Base-by-base conservation (phyloP, 805 yeast species). In the Barnettozyma californica region DNA sequence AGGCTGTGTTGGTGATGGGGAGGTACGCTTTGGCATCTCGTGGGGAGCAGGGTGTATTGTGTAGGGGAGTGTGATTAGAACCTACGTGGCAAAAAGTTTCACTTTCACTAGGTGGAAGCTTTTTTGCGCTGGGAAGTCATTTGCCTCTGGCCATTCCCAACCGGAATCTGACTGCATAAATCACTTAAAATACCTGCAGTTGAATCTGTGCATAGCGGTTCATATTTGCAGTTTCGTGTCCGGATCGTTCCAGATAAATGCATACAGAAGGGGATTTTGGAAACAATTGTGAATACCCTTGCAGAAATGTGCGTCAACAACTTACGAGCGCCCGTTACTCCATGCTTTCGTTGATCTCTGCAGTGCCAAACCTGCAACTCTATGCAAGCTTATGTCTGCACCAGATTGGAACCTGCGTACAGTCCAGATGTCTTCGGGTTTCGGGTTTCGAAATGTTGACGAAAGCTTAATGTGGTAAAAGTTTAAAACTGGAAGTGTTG, bases 11-110 rank as follows among this genome's bases (percentile, higher is more conserved):
- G 53, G 48, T 2, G 56, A 53, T 4, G 53, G 31, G 1, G 53
- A 48, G 1, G 53, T 44, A 39, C 51, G 61, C 36, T 58, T 56
- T n/a, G 51, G 52, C 61, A 55, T 57, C 5, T 27, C 19, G 38
- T 21, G 19, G 8, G 19, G 13, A 10, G 9, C 9, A 11, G 18
- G 20, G 11, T 26, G 4, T 27, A 14, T 25, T 16, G 31, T 16
- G 43, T 25, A 14, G 19, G 21, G 11, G 11, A n/a, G 29, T 13
- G 23, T 8, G 18, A 21, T 39, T 41, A 20, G 29, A 38, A 18
- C 16, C 33, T 38, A 8, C 27, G 14, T 38, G 27, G n/a, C 41
- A 16, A 19, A 38, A 38, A 13, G 33, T 29, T 29, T 29, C 7
- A 29, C 6, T 29, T 29, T 29, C 33, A 29, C 16, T 29, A 13